Evolutionary conservation across 768 basidiomycete species (phyloP), one percentile per base, ranked within the genome.

Genomic region (Leccinum sublutescens): DNA sequence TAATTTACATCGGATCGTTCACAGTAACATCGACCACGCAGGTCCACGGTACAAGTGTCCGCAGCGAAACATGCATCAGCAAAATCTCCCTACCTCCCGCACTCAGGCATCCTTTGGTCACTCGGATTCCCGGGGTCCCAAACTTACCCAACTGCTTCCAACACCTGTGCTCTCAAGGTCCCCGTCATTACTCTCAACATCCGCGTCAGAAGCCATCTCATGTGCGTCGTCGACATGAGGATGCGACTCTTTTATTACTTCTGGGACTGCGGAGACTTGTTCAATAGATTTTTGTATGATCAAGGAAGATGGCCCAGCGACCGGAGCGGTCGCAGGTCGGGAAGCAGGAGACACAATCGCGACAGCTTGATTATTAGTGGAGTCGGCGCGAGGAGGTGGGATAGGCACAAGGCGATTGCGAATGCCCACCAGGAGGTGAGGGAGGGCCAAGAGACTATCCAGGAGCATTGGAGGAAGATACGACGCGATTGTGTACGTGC

Each of bases 131-230:
- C 59, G 69, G 9, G 68, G 57, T 40, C 67, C 68, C 67, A 91
- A 74, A 68, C 84, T 89, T 54, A 93, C 76, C 90, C 90, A 93
- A 62, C 88, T 90, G 52, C 83, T 79, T 38, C 76, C 82, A 27
- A 82, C 83, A 31, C 77, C 78, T 5, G 78, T 74, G 12, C 64
- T 71, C 59, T 81, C 85, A 2, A 80, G 77, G 58, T 82, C 84
- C 2, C 80, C 81, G 12, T 77, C 74, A 63, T 83, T 85, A 64
- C 86, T 86, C 71, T 90, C 89, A 11, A 82, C 78, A 58, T 91
- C 89, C 6, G 82, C 81, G 55, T 91, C 88, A 1, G 87, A 88
- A 48, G 76, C 79, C 19, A 77, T 75, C 56, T 85, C 88, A 19
- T 66, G 63, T 52, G 67, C 67, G 2, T 61, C 54, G 15, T 61